Conservation (phyloP, 2,329 filamentous ascomycete genomes). For the Fusarium nanum region DNA sequence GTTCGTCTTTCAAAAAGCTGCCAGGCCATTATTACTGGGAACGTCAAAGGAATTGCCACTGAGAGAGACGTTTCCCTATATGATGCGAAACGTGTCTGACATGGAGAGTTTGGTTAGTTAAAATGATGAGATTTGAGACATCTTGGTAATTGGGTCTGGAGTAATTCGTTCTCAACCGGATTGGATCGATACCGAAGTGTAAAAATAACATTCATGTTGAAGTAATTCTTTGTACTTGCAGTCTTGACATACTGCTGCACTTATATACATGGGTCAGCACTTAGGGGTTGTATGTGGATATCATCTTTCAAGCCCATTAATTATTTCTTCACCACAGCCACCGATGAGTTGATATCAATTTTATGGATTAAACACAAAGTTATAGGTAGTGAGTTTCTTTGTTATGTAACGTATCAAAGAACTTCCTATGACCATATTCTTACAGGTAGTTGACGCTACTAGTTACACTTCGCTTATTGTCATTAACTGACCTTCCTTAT, state of each 20-base stretch:
- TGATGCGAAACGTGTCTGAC: slow-evolving; percentile 11
- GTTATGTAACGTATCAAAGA: neutral
- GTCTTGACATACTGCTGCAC: neutral
- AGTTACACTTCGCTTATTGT: slow-evolving; percentile 8
- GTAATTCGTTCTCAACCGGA: neutral
- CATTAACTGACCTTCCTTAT: neutral
- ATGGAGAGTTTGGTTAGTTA: neutral
- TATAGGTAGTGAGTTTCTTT: neutral
- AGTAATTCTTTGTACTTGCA: neutral
- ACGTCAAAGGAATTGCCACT: slow-evolving; percentile 23
- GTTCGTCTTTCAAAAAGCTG: slow-evolving; percentile 23
- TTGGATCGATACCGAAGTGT: neutral
- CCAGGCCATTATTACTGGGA: slow-evolving; percentile 20
- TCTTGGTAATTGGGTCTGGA: neutral
- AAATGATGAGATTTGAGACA: neutral
- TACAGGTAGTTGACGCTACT: neutral
- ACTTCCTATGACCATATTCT: neutral
- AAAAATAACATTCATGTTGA: neutral
- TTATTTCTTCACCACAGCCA: neutral
- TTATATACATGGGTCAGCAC: neutral
- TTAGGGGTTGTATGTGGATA: neutral
- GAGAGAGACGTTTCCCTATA: slow-evolving; percentile 25
- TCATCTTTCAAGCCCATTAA: neutral
- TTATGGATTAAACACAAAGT: neutral
- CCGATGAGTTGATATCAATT: neutral